Evolutionary conservation across 441 rosid genomes (phyloP).

Genomic region (Gossypium davidsonii): DNA sequence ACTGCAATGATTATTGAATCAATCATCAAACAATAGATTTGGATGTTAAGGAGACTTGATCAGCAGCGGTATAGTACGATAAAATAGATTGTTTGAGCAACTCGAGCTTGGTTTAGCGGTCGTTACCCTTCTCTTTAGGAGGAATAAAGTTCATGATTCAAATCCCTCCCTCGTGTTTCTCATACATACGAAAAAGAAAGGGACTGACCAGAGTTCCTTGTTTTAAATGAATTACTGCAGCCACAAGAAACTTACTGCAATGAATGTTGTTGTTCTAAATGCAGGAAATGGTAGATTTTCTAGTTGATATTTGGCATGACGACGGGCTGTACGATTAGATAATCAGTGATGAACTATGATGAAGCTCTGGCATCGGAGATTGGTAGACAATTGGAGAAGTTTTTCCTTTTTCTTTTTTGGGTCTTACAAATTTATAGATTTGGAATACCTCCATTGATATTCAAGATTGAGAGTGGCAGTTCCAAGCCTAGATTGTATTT

Average conservation of each 20-base stretch:
- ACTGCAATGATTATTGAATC: neutral
- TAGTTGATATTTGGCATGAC: constrained; percentile 84
- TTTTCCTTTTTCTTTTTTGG: neutral
- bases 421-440: neutral
- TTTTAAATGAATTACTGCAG: neutral
- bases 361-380: neutral
- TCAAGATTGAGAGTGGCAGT: constrained; percentile 5
- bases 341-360: neutral
- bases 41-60: neutral
- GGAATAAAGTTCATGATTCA: neutral
- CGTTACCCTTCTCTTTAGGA: neutral
- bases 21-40: neutral
- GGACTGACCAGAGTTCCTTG: neutral
- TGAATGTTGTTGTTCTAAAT: neutral
- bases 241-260: neutral
- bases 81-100: neutral
- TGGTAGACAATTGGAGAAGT: neutral
- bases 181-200: neutral
- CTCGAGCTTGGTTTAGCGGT: neutral
- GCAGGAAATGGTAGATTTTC: constrained; percentile 94
- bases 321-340: constrained; percentile 74
- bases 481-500: neutral
- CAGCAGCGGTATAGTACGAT: neutral
- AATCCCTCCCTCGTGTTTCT: neutral
- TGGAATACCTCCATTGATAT: neutral